Evolutionary conservation across 148 eudicot species (phyloP).

Genomic region (Camellia granthamiana): DNA sequence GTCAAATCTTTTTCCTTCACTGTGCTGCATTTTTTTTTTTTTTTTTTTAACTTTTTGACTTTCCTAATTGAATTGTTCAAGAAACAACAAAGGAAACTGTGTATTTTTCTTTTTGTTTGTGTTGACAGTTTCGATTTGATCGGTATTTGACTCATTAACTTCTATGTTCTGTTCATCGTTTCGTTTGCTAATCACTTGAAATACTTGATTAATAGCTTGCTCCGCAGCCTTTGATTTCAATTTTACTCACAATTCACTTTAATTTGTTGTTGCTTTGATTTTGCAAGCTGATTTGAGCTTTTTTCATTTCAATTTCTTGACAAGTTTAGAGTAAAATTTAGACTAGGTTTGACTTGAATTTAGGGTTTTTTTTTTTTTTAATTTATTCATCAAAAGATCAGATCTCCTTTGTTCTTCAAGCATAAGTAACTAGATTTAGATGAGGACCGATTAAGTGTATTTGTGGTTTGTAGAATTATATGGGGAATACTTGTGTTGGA

Average conservation of each 20-base stretch:
- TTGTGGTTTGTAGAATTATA: conserved; percentile 9
- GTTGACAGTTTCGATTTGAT: conserved; percentile 8
- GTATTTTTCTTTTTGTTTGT: conserved; percentile 3
- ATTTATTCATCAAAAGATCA: not conserved
- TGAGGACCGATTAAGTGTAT: conserved; percentile 17
- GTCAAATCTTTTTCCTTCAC: too few species aligned
- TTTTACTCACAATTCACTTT: not conserved
- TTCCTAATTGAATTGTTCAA: conserved; percentile 9
- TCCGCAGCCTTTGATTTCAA: too few species aligned
- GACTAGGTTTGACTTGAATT: conserved; percentile 18
- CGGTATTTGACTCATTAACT: not conserved
- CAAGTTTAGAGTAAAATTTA: conserved; percentile 2
- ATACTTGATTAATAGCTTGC: too few species aligned
- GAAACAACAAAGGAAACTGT: not conserved
- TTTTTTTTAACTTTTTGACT: not conserved
- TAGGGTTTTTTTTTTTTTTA: not conserved
- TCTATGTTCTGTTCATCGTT: too few species aligned
- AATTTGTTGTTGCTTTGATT: not conserved
- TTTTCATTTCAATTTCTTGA: not conserved
- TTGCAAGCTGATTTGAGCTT: not conserved
- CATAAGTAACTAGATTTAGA: conserved; percentile 13
- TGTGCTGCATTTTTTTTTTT: too few species aligned
- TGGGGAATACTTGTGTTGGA: conserved; percentile 71
- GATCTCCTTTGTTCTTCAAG: conserved; percentile 16
- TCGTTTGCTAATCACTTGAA: too few species aligned